Evolutionary conservation across 139 green algal species (phyloP), one percentile per base, ranked within the genome.

Genomic region (Haematococcus lacustris): DNA sequence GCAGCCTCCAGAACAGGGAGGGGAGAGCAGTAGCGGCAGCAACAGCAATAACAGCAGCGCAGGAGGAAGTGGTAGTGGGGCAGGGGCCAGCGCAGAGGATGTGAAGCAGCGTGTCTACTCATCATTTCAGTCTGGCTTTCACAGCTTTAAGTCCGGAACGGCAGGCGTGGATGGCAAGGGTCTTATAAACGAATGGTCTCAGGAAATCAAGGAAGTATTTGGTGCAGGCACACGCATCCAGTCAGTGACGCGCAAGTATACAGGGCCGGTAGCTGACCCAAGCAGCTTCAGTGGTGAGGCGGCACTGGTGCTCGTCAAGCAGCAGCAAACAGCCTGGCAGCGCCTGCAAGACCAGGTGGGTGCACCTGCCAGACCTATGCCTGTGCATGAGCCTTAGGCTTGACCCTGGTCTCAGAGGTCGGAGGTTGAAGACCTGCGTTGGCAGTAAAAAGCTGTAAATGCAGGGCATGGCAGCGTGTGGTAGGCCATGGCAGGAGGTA

Each of bases 291-390:
- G 75, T 5, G 71, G 76, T n/a, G 30, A 30, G 2, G 34, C 67
- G 34, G 43, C 47, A 30, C 32, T 87, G 21, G 71, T 73, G 38
- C 62, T 84, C 37, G 70, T 81, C 0, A 80, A 84, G 73, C 65
- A 71, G 73, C 73, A 77, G 40, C 69, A 82, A 35, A 81, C 70
- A 3, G 51, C 61, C 5, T 81, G 73, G 70, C 51, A 83, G 43
- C 80, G 81, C 53, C 5, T 84, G 34, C 71, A 83, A 13, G 70
- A 84, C 7, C 84, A 78, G 80, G 80, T 85, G 59, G 0, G 71
- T 9, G 51, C 3, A 66, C 66, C 7, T 30, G n/a, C n/a, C n/a
- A n/a, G n/a, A n/a, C n/a, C n/a, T n/a, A n/a, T n/a, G n/a, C n/a
- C n/a, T n/a, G n/a, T n/a, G n/a, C n/a, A n/a, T n/a, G n/a, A n/a